Percentiles rank a stretch among this genome's conserved stretches.
Evolutionary conservation across 345 rosid species (phyloP).

Genomic region (Citrus glauca): DNA sequence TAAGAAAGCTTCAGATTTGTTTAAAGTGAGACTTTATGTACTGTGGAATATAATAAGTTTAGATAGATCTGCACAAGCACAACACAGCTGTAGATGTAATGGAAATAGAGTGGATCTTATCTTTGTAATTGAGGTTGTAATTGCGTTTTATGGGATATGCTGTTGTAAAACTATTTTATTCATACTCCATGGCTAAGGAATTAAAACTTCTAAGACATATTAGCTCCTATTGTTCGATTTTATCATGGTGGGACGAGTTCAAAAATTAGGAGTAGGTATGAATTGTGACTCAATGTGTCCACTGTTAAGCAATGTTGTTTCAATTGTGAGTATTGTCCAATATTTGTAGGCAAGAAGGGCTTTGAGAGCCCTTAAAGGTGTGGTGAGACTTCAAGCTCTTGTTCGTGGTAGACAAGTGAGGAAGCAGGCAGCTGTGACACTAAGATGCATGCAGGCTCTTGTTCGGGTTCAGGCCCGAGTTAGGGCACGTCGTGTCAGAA

Average conservation of each 20-base stretch:
- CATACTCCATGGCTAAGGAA: background rate
- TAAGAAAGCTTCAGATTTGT: background rate
- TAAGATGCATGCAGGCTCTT: conserved; percentile 97
- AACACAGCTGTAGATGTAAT: background rate
- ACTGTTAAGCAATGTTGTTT: background rate
- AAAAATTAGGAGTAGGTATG: background rate
- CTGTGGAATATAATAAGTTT: background rate
- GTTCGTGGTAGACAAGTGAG: conserved; percentile 93
- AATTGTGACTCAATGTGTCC: background rate
- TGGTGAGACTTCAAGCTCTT: conserved; percentile 91
- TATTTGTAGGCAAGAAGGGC: conserved; percentile 78
- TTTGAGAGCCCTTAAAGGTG: conserved; percentile 80
- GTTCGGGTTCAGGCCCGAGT: conserved; percentile 95
- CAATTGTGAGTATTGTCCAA: background rate
- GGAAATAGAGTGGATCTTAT: background rate
- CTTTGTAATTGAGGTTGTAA: background rate
- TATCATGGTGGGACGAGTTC: background rate
- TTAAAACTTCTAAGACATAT: background rate
- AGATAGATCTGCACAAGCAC: conserved; percentile 4
- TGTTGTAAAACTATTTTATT: background rate
- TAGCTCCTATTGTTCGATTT: background rate
- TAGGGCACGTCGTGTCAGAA: conserved; percentile 84
- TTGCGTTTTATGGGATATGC: background rate
- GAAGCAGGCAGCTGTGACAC: conserved; percentile 94
- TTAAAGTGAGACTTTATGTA: background rate